phyloP scores from a whole-genome alignment of 768 basidiomycete genomes.

The Cubamyces sp. region DNA sequence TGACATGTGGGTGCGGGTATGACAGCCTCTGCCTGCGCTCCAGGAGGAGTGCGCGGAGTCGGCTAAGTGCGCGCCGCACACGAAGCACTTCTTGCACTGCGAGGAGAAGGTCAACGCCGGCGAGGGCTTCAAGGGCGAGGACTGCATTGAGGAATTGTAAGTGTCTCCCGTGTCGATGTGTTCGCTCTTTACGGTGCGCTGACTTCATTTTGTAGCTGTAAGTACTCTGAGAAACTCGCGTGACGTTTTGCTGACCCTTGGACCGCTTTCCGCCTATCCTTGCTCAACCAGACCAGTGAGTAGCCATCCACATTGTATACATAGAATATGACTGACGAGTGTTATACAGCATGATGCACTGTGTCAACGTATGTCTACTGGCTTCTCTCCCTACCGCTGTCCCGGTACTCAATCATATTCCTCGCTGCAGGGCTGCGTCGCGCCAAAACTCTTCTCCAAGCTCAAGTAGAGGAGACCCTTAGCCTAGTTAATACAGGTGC shows the following conservation, averaged over 20 bases:
- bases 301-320: no score
- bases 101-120: constrained; percentile 85
- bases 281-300: constrained; percentile 66
- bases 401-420: constrained; percentile 12
- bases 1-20: neutral
- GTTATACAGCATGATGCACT: constrained; percentile 82
- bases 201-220: constrained; percentile 31
- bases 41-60: constrained; percentile 76
- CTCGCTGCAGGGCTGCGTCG: constrained; percentile 51
- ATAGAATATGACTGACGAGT: constrained; percentile 20
- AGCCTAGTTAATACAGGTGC: constrained; percentile 7
- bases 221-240: constrained; percentile 1
- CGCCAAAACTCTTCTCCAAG: constrained; percentile 83
- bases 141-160: constrained; percentile 87
- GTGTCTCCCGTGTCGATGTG: constrained; percentile 15
- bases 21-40: constrained; percentile 67
- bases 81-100: constrained; percentile 90
- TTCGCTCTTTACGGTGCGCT: neutral
- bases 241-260: constrained; percentile 8
- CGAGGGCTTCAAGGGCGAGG: constrained; percentile 86
- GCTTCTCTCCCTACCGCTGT: neutral
- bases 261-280: neutral
- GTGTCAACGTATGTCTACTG: constrained; percentile 70
- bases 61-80: constrained; percentile 64
- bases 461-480: constrained; percentile 48